Conservation (phyloP, 2,329 filamentous ascomycete genomes). For the Incumbomyces delicatus region DNA sequence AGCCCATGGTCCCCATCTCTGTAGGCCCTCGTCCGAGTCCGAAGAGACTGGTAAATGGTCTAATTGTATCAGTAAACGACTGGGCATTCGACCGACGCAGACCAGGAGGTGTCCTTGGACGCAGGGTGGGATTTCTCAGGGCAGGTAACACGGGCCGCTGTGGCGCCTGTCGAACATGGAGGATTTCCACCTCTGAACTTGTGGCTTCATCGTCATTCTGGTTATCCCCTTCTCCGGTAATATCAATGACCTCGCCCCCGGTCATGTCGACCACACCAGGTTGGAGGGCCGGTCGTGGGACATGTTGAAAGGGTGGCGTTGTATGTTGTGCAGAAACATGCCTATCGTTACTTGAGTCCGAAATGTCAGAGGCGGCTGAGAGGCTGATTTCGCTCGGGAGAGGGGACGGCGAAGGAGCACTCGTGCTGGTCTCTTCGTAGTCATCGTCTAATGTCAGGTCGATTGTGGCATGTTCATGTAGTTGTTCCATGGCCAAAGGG, state of each 20-base stretch:
- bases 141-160: constrained; percentile 2
- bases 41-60: background rate
- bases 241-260: background rate
- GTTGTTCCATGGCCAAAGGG: constrained; percentile 27
- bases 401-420: background rate
- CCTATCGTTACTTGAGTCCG: no score
- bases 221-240: background rate
- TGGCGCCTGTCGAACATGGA: constrained; percentile 19
- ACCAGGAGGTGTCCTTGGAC: constrained; percentile 10
- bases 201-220: constrained; percentile 11
- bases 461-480: constrained; percentile 5
- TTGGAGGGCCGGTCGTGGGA: background rate
- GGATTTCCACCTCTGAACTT: constrained; percentile 44
- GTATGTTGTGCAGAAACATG: background rate
- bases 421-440: background rate
- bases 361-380: background rate
- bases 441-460: constrained; percentile 29
- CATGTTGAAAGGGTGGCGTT: background rate
- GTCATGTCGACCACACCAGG: constrained; percentile 3
- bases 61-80: constrained; percentile 2
- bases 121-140: constrained; percentile 22
- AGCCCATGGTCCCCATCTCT: background rate
- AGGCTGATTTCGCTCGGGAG: background rate
- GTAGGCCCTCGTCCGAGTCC: background rate
- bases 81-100: constrained; percentile 9